These are phyloP conservation scores for Nemania diffusa DNA, from an alignment of 2,329 filamentous ascomycete genomes.

Conservation along the genomic window DNA sequence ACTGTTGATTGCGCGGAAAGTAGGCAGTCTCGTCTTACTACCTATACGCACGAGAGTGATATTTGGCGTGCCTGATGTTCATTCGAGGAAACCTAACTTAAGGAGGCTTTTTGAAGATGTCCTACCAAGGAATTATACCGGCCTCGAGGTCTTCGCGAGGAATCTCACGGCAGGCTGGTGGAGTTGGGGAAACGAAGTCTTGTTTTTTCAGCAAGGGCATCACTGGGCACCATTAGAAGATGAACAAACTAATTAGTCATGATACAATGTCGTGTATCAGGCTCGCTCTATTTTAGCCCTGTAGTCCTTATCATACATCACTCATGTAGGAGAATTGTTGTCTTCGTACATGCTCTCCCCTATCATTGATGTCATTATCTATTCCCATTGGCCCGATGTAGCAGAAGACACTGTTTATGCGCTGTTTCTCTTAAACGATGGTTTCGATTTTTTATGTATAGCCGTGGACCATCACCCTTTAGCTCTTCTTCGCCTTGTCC, in stretches of 20 bases:
- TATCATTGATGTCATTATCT: not conserved
- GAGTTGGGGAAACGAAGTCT: conserved; percentile 79
- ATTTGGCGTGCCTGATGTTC: conserved; percentile 76
- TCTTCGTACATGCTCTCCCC: conserved; percentile 22
- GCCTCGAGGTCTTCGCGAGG: conserved; percentile 81
- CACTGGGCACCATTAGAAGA: conserved; percentile 56
- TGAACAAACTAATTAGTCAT: conserved; percentile 13
- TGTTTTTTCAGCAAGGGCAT: conserved; percentile 72
- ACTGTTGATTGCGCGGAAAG: conserved; percentile 68
- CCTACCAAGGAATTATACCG: conserved; percentile 63
- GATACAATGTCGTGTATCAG: conserved; percentile 14
- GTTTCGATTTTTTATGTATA: not conserved
- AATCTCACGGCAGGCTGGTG: conserved; percentile 81
- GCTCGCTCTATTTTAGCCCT: conserved; percentile 22
- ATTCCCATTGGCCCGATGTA: not conserved
- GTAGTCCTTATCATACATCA: conserved; percentile 10
- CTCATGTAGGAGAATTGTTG: conserved; percentile 15
- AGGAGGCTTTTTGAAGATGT: conserved; percentile 67
- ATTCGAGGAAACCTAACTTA: conserved; percentile 82
- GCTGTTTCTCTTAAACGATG: not conserved
- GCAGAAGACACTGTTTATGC: not conserved
- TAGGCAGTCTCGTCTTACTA: conserved; percentile 46
- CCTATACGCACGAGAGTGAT: conserved; percentile 66
- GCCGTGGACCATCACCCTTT: not conserved
- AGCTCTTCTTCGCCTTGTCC: conserved; percentile 22